phyloP scores from a whole-genome alignment of 345 rosid species.

The Euclidium syriacum region DNA sequence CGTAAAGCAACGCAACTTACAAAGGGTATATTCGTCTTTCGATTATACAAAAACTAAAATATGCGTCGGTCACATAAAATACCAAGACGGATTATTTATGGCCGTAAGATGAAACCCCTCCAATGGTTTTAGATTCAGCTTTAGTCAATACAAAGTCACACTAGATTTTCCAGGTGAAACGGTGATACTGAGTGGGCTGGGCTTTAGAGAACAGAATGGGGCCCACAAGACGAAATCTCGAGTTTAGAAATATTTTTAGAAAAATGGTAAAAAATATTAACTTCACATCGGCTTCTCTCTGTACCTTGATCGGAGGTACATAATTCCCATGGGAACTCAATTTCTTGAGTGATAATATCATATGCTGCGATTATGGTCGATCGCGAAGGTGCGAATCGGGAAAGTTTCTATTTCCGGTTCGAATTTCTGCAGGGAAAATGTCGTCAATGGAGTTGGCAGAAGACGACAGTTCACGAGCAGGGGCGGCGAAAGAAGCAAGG shows the following conservation, averaged over 20 bases:
- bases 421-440: neutral
- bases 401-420: neutral
- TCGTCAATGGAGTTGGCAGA: neutral
- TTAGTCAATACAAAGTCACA: neutral
- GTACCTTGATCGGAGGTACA: no score
- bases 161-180: neutral
- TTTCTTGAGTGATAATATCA: neutral
- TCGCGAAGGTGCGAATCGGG: neutral
- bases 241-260: neutral
- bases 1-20: conserved; percentile 19
- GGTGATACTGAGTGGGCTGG: conserved; percentile 23
- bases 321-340: neutral
- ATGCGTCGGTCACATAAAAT: conserved; percentile 7
- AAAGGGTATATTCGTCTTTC: conserved; percentile 28
- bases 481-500: conserved; percentile 20
- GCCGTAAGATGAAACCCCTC: conserved; percentile 3
- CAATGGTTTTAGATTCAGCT: neutral
- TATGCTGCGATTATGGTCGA: conserved; percentile 23
- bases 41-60: neutral
- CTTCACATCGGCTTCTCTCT: no score
- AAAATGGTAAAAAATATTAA: no score
- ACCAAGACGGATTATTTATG: neutral
- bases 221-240: neutral
- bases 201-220: conserved; percentile 1
- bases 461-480: conserved; percentile 26